phyloP scores from a whole-genome alignment of 441 rosid species.

The Populus hybrid region DNA sequence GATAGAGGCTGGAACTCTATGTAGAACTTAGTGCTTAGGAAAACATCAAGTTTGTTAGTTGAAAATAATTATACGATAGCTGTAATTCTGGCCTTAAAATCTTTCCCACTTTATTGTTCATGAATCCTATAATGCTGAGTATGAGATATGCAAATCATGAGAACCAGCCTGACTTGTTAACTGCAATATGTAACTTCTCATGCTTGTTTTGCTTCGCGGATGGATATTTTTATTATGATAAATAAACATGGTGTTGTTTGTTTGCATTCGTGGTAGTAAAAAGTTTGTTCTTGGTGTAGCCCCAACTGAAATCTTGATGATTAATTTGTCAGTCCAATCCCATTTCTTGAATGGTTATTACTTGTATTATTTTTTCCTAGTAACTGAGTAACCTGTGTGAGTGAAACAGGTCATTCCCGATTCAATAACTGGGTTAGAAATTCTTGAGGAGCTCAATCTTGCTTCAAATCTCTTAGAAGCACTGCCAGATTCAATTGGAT shows the following conservation, averaged over 20 bases:
- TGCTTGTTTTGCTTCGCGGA: neutral
- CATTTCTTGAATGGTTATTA: neutral
- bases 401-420: conserved; percentile 70
- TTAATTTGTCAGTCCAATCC: neutral
- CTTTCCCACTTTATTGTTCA: neutral
- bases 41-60: neutral
- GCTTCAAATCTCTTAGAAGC: conserved; percentile 68
- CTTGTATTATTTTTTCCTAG: neutral
- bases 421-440: conserved; percentile 63
- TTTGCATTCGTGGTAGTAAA: neutral
- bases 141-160: neutral
- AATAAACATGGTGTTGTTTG: neutral
- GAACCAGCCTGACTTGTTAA: neutral
- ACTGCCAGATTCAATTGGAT: conserved; percentile 81
- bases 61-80: neutral
- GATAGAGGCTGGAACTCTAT: neutral
- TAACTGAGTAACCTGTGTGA: conserved; percentile 1
- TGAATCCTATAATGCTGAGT: neutral
- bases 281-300: neutral
- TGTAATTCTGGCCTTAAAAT: neutral
- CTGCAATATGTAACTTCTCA: neutral
- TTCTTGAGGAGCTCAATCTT: conserved; percentile 66
- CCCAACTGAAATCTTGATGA: neutral
- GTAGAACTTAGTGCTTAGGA: neutral
- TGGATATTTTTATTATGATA: neutral